A percentile compares a stretch with the other conserved stretches of the same genome.
Conservation (phyloP, 345 rosid species). For the Litchi chinensis region DNA sequence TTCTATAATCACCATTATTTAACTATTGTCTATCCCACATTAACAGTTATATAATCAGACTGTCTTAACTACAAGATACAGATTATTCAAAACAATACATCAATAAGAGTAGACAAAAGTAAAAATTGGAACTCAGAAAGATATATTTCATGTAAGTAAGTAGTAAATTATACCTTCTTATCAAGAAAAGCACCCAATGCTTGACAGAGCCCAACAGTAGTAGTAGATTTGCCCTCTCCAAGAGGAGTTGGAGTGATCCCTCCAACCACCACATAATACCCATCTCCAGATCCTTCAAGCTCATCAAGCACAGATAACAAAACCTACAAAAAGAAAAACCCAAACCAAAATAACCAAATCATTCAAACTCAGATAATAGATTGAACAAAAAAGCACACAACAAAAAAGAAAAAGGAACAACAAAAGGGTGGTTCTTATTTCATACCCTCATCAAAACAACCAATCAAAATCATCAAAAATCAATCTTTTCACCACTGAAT, state of each 20-base stretch:
- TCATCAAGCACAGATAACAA: conserved; percentile 78
- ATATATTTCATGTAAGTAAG: neutral
- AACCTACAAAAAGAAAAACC: conserved; percentile 38
- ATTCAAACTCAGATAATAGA: neutral
- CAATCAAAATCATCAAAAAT: neutral
- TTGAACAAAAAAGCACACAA: neutral
- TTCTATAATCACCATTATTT: neutral
- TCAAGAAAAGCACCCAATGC: conserved; percentile 93
- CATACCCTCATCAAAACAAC: neutral
- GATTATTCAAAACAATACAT: neutral
- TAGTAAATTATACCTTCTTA: conserved; percentile 62
- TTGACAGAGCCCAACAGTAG: conserved; percentile 95
- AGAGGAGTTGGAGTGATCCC: conserved; percentile 99
- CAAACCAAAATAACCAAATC: conserved; percentile 1
- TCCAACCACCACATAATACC: conserved; percentile 93
- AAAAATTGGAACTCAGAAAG: neutral
- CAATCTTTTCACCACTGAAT: neutral
- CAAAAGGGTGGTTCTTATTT: neutral
- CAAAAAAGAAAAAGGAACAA: neutral
- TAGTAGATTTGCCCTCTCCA: conserved; percentile 97
- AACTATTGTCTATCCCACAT: neutral
- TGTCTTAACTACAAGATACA: neutral
- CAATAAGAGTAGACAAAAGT: neutral
- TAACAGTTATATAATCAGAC: neutral
- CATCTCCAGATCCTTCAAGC: conserved; percentile 69